Base-by-base conservation (phyloP, 148 eudicot genomes). In the Rhododendron griersonianum region DNA sequence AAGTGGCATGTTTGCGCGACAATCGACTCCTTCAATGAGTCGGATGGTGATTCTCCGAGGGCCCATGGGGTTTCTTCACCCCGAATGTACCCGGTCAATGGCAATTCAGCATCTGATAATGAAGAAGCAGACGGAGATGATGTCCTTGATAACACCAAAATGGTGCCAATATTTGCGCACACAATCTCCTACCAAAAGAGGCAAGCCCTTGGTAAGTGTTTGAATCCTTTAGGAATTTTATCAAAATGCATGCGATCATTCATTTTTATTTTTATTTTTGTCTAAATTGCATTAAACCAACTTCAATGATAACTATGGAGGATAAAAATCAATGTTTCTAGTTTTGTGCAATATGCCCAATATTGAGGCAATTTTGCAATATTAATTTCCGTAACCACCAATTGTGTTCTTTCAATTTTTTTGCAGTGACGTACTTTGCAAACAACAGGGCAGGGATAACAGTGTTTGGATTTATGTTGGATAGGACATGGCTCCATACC, bases 1-100 rank as follows among this genome's bases (percentile, higher is more conserved):
- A 95, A 95, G 74, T 95, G 98, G 98, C 98, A 95, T 59, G 90
- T 91, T 3, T 93, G 94, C 80, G 93, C 98, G 21, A 94, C 98
- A 25, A 89, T 94, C 39, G 88, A 92, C 81, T 88, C 92, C 6
- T 92, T 92, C 6, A 95, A 93, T 28, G 91, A 84, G 11, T 37
- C 86, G 15, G 91, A 89, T 13, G 87, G 71, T 51, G 92, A 92
- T 80, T 88, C 89, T 84, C 92, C 93, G 1, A 83, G 80, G 5
- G 78, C 86, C 30, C 88, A 85, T 5, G 18, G 2, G 61, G 73
- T 81, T 33, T 48, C 84, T 55, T 83, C 94, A 39, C 85, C 90
- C 28, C 84, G 11, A 28, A 44, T 79, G 5, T 73, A 77, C 48
- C 83, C 89, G 1, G 73, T 88, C 13, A 65, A 53, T 81, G 48